phyloP scores from a whole-genome alignment of 2,329 filamentous ascomycete genomes.

The Saccharata proteae region DNA sequence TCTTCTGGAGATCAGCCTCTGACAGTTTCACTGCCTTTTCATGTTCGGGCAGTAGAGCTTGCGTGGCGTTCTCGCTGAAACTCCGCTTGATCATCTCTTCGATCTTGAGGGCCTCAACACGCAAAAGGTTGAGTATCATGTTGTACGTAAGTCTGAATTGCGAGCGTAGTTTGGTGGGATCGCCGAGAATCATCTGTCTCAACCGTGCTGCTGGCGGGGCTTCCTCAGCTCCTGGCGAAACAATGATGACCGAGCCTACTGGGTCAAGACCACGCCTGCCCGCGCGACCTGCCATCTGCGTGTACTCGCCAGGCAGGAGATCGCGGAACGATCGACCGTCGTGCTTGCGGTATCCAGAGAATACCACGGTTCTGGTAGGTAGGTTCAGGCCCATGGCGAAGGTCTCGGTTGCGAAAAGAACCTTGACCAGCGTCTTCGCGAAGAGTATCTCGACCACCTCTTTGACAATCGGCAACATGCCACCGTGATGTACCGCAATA shows the following conservation, averaged over 20 bases:
- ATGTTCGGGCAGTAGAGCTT: constrained; percentile 85
- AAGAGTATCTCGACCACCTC: constrained; percentile 96
- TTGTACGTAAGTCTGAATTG: constrained; percentile 98
- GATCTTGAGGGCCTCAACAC: constrained; percentile 93
- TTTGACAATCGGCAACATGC: constrained; percentile 89
- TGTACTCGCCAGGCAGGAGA: constrained; percentile 88
- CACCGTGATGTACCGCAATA: constrained; percentile 92
- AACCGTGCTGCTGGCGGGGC: constrained; percentile 75
- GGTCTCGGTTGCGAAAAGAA: constrained; percentile 93
- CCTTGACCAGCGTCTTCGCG: constrained; percentile 87
- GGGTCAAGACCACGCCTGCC: constrained; percentile 85
- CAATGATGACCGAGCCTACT: constrained; percentile 89
- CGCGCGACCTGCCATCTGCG: constrained; percentile 94
- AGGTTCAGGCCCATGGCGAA: constrained; percentile 98
- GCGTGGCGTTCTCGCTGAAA: constrained; percentile 95
- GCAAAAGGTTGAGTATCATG: constrained; percentile 93
- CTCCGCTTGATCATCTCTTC: constrained; percentile 99
- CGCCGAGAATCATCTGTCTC: constrained; percentile 87
- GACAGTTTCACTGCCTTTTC: constrained; percentile 89
- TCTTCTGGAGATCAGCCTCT: constrained; percentile 79
- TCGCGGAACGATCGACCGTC: constrained; percentile 89
- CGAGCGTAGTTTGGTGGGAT: constrained; percentile 87
- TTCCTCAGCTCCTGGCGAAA: constrained; percentile 68
- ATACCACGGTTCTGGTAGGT: constrained; percentile 90
- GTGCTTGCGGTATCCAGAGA: constrained; percentile 93